Percentiles rank a stretch among this genome's conserved stretches.
These are phyloP conservation scores for Galerina sulciceps DNA, from an alignment of 768 basidiomycete genomes.

Conservation along the genomic window DNA sequence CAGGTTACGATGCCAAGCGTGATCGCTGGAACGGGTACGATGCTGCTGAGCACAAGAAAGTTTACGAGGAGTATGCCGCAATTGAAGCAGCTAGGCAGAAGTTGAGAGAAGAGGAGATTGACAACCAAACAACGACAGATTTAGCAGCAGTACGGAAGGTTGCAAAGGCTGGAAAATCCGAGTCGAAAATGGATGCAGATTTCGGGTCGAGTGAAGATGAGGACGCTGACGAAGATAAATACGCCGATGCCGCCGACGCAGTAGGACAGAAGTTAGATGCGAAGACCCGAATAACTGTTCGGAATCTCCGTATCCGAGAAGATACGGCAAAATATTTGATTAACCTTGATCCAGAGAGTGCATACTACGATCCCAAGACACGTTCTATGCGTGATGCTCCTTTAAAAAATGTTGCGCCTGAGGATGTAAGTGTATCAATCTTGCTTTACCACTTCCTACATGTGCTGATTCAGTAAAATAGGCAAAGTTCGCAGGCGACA, in stretches of 20 bases:
- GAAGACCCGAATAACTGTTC: slow-evolving; percentile 97
- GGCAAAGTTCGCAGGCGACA: slow-evolving; percentile 95
- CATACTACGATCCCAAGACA: slow-evolving; percentile 99
- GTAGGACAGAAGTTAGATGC: slow-evolving; percentile 98
- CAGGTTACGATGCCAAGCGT: slow-evolving; percentile 90
- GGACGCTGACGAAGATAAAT: slow-evolving; percentile 96
- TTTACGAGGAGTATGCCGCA: slow-evolving; percentile 95
- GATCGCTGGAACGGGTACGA: slow-evolving; percentile 99
- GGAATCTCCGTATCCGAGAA: slow-evolving; percentile 97
- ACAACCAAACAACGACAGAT: slow-evolving; percentile 94
- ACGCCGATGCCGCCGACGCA: slow-evolving; percentile 96
- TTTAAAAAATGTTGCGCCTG: slow-evolving; percentile 70
- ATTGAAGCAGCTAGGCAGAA: slow-evolving; percentile 90
- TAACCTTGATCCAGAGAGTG: slow-evolving; percentile 92
- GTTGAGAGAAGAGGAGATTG: slow-evolving; percentile 94
- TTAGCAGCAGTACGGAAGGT: slow-evolving; percentile 90
- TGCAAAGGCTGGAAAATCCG: slow-evolving; percentile 85
- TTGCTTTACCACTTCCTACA: not conserved
- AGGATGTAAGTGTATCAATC: slow-evolving; percentile 68
- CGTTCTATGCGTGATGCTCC: slow-evolving; percentile 99
- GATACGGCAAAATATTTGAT: slow-evolving; percentile 99
- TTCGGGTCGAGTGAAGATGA: slow-evolving; percentile 98
- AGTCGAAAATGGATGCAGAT: slow-evolving; percentile 81
- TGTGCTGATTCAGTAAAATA: slow-evolving; percentile 29
- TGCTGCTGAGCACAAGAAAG: slow-evolving; percentile 78